Percentiles rank a stretch among this genome's conserved stretches.
phyloP scores from a whole-genome alignment of 768 basidiomycete species.

The Trametopsis cervina region DNA sequence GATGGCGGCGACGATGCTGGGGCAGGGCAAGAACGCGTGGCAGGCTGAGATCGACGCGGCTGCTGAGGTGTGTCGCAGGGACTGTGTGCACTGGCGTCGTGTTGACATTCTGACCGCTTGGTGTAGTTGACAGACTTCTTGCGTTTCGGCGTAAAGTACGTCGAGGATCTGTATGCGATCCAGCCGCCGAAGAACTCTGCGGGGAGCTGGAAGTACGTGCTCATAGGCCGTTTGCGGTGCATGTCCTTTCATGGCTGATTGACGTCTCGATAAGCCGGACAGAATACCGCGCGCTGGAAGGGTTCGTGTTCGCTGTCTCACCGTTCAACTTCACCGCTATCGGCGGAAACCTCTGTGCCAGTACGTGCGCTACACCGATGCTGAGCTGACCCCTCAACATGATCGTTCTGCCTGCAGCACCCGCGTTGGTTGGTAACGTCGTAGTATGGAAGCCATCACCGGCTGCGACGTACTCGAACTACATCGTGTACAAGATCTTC shows the following conservation, averaged over 20 bases:
- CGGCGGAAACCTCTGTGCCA: conserved; percentile 78
- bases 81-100: background rate
- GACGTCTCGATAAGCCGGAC: conserved; percentile 53
- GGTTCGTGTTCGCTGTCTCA: conserved; percentile 95
- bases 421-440: conserved; percentile 92
- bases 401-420: conserved; percentile 39
- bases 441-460: conserved; percentile 98
- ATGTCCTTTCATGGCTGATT: too few relatives aligned
- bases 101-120: background rate
- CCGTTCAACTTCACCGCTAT: conserved; percentile 99
- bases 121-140: conserved; percentile 82
- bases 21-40: conserved; percentile 99
- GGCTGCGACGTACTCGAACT: conserved; percentile 91
- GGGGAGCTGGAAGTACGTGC: conserved; percentile 89
- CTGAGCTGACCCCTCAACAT: background rate
- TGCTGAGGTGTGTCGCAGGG: conserved; percentile 67
- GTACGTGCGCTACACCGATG: conserved; percentile 37
- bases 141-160: conserved; percentile 94
- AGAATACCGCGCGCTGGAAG: conserved; percentile 97
- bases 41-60: conserved; percentile 99
- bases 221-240: too few relatives aligned
- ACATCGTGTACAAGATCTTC: conserved; percentile 85
- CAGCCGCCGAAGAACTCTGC: conserved; percentile 84
- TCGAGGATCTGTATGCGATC: conserved; percentile 88
- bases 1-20: conserved; percentile 94